Base-by-base conservation (phyloP, 805 yeast genomes). In the Ogataea haglerorum region DNA sequence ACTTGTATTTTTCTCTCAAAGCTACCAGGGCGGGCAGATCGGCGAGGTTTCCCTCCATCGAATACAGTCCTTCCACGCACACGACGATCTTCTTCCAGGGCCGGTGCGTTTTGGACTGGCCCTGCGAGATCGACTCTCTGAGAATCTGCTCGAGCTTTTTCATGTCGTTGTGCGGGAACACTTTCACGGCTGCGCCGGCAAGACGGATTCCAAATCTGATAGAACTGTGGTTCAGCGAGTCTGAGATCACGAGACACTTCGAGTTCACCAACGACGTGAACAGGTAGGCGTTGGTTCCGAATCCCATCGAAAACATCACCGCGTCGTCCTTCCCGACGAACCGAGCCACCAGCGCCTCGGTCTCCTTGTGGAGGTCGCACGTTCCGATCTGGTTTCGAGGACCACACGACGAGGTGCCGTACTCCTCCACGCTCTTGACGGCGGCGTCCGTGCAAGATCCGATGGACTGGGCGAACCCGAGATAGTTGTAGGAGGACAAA, bases 401-500 rank as follows among this genome's bases (percentile, higher is more conserved):
- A 31, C 95, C 90, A 49, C 91, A 81, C 2, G 82, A 73, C 8
- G 89, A 74, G 30, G 88, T 71, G 38, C 98, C 98, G 54, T 82
- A 79, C 34, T 77, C 66, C n/a, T 75, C 68, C 30, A 87, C 73
- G 27, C 77, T 61, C 29, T 74, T 67, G 48, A 85, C 69, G 7
- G 96, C 84, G 37, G 73, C 73, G 45, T 83, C 89, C 2, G 97
- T 88, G 65, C 99, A 93, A 40, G 71, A 73, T 45, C 99, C 99
- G 49, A 80, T 82, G 38, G 95, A 83, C 67, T 93, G 98, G 16
- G 96, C 99, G 67, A 93, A 93, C 1, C 99, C 99, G 45, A 93
- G 73, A 63, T 93, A 93, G 64, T 93, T 93, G 66, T 93, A 93
- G 3, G 95, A 82, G 3, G 95, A 80, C 42, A 93, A 72, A 60